Percentiles rank a stretch among this genome's conserved stretches.
These are phyloP conservation scores for Pterocarpus santalinus DNA, from an alignment of 306 rosid species.

Conservation along the genomic window DNA sequence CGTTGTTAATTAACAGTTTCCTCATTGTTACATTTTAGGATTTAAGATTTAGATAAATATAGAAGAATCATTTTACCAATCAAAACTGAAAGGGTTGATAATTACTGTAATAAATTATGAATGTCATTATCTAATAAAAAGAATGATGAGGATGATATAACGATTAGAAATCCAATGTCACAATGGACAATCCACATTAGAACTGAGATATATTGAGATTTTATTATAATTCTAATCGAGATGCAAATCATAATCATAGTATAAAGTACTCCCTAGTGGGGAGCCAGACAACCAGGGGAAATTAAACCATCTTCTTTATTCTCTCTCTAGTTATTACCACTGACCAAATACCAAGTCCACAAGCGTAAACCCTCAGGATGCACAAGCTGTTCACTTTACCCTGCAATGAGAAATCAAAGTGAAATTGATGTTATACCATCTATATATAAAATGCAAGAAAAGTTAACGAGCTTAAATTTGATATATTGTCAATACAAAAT, in stretches of 20 bases:
- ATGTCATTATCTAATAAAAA: too few species aligned
- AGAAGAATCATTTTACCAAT: too few species aligned
- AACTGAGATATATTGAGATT: neutral
- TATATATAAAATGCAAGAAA: too few species aligned
- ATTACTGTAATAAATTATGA: too few species aligned
- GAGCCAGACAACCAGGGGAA: neutral
- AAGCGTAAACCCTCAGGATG: neutral
- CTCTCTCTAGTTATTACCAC: neutral
- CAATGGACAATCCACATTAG: neutral
- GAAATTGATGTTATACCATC: neutral
- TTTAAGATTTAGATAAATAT: too few species aligned
- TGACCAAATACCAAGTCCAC: neutral
- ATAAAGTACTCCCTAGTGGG: neutral
- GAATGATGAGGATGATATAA: too few species aligned
- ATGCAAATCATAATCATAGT: slow-evolving; percentile 12
- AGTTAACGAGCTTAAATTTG: too few species aligned
- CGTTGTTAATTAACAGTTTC: too few species aligned
- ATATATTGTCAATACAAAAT: too few species aligned
- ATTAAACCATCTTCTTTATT: slow-evolving; percentile 38
- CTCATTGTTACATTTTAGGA: too few species aligned
- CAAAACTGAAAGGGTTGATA: too few species aligned
- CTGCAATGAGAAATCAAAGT: slow-evolving; percentile 27
- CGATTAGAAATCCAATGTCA: neutral
- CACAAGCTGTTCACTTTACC: slow-evolving; percentile 17
- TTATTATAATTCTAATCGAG: neutral